phyloP scores from a whole-genome alignment of 1,139 yeast genomes.

The Magnusiomyces sp. region DNA sequence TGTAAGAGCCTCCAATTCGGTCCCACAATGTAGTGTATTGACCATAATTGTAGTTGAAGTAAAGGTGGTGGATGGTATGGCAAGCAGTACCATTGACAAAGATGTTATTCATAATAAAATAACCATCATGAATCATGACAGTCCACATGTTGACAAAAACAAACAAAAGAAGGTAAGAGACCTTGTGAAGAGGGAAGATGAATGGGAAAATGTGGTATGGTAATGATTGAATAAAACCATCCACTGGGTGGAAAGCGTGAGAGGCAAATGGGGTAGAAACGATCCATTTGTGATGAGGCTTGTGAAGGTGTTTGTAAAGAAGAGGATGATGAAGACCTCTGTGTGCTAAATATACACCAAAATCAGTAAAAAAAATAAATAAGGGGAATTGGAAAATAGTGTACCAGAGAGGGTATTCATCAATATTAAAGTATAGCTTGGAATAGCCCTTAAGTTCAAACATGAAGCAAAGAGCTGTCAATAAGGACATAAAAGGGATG shows the following conservation, averaged over 20 bases:
- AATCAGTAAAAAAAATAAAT: conserved; percentile 86
- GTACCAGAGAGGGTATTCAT: conserved; percentile 62
- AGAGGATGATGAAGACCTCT: conserved; percentile 88
- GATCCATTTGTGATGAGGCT: conserved; percentile 99
- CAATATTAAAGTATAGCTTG: conserved; percentile 56
- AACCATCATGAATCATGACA: conserved; percentile 97
- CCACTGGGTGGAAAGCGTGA: conserved; percentile 97
- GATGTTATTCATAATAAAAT: conserved; percentile 87
- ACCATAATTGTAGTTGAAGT: conserved; percentile 95
- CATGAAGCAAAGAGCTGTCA: conserved; percentile 86
- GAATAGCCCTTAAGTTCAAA: conserved; percentile 80
- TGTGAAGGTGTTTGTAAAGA: conserved; percentile 78
- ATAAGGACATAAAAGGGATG: conserved; percentile 78
- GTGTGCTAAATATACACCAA: conserved; percentile 84
- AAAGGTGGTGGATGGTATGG: conserved; percentile 92
- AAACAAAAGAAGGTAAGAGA: conserved; percentile 70
- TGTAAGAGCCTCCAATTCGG: conserved; percentile 85
- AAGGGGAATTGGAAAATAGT: conserved; percentile 58
- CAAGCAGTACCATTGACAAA: conserved; percentile 96
- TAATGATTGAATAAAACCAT: conserved; percentile 84
- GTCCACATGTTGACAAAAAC: conserved; percentile 96
- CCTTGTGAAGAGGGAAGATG: conserved; percentile 84
- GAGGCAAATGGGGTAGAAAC: conserved; percentile 98
- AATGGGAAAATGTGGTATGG: conserved; percentile 92
- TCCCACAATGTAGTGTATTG: conserved; percentile 98